A percentile compares a stretch with the other conserved stretches of the same genome.
phyloP scores from a whole-genome alignment of 495 filamentous ascomycete genomes.

The Tuber melanosporum region DNA sequence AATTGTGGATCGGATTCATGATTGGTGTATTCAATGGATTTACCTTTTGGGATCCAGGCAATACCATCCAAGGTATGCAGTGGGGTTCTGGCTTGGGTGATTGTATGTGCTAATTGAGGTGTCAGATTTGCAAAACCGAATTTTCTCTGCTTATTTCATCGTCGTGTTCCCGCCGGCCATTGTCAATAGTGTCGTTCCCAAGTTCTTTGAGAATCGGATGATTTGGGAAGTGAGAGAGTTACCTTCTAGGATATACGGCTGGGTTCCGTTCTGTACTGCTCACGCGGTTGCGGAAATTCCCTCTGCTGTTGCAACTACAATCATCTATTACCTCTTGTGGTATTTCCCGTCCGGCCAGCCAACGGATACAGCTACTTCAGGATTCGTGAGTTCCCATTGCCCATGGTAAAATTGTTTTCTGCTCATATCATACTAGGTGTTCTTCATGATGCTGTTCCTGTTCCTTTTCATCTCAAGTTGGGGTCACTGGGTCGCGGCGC shows the following conservation, averaged over 20 bases:
- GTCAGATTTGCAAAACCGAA: conserved; percentile 68
- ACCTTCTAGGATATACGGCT: conserved; percentile 71
- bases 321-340: conserved; percentile 71
- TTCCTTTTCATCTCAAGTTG: conserved; percentile 70
- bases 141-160: conserved; percentile 73
- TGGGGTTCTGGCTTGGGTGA: not conserved
- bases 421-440: conserved; percentile 55
- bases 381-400: not conserved
- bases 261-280: conserved; percentile 74
- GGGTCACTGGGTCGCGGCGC: conserved; percentile 81
- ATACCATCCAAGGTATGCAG: conserved; percentile 45
- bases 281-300: conserved; percentile 73
- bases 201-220: conserved; percentile 68
- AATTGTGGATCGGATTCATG: conserved; percentile 60
- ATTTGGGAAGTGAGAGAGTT: conserved; percentile 73
- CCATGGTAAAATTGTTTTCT: not conserved
- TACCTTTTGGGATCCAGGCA: conserved; percentile 71
- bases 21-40: conserved; percentile 73
- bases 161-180: conserved; percentile 66
- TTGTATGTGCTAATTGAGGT: not conserved
- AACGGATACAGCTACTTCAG: conserved; percentile 53
- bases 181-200: conserved; percentile 67
- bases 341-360: conserved; percentile 73
- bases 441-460: conserved; percentile 74
- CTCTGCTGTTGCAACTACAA: conserved; percentile 54